These are phyloP conservation scores for Ceratocystiopsis sp. DNA, from an alignment of 2,329 filamentous ascomycete genomes.

Conservation along the genomic window DNA sequence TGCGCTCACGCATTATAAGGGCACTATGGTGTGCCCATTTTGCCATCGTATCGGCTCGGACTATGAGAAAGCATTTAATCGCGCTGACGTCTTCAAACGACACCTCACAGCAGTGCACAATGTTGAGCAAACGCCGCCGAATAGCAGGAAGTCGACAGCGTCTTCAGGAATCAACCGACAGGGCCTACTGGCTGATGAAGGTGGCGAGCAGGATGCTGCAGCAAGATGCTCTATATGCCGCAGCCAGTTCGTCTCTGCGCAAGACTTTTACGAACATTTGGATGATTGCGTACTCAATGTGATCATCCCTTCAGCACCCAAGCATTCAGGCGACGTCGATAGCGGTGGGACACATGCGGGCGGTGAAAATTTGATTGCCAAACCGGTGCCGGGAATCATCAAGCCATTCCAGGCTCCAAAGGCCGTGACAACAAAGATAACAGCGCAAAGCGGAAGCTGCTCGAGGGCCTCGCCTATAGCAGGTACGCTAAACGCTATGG, in stretches of 20 bases:
- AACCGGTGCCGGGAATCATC: no score
- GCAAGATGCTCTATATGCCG: constrained; percentile 86
- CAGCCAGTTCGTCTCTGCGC: constrained; percentile 62
- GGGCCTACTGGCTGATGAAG: constrained; percentile 6
- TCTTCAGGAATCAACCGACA: constrained; percentile 9
- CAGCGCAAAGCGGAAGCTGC: no score
- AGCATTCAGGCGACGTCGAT: constrained; percentile 9
- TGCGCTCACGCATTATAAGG: constrained; percentile 92
- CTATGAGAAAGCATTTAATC: constrained; percentile 88
- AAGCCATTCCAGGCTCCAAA: no score
- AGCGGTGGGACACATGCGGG: neutral
- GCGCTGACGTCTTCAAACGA: constrained; percentile 92
- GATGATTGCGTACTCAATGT: constrained; percentile 48
- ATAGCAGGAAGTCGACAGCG: constrained; percentile 58
- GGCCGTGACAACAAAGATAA: no score
- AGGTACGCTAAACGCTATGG: no score
- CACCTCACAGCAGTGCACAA: constrained; percentile 86
- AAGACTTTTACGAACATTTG: constrained; percentile 95
- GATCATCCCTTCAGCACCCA: constrained; percentile 31
- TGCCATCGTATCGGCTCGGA: constrained; percentile 77
- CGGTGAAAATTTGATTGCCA: no score
- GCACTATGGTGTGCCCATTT: constrained; percentile 94
- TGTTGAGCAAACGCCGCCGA: constrained; percentile 86
- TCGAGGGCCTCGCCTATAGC: no score
- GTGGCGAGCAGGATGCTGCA: constrained; percentile 1